Evolutionary conservation across 1,284 basidiomycete species (phyloP), one percentile per base, ranked within the genome.

Genomic region (Ceratobasidium sp.): DNA sequence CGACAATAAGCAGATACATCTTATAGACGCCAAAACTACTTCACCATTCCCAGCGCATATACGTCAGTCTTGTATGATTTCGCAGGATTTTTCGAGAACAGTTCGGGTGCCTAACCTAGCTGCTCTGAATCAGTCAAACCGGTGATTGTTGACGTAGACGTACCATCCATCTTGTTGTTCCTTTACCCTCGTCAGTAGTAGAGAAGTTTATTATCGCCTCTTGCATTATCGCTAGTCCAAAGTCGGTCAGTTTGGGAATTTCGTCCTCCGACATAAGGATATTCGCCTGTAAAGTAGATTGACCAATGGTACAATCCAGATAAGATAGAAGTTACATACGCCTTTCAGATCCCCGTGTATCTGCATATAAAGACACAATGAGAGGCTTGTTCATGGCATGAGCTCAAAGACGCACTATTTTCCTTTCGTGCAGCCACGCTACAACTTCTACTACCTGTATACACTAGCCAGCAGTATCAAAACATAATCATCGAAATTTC

Each of bases 101-200:
- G 24, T 27, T 56, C 53, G 14, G 53, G 53, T 15, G 53, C 53
- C 53, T 56, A 27, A 41, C 4, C 7, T 60, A 33, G 29, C 57
- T n/a, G 6, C 53, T 7, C n/a, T 15, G 15, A 31, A n/a, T 53
- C 53, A 8, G 15, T 56, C 7, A 15, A 6, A 31, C 15, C 29
- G 31, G 36, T 5, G 6, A 11, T 41, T 5, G 36, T 5, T 41
- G 36, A 41, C 4, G 11, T 11, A 5, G 36, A 11, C 36, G 3
- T 27, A 60, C 57, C 57, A 60, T 60, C 57, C 57, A 60, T 4
- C 63, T 9, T 33, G 19, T 48, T 31, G 63, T 66, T 22, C 63
- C 63, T 33, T 27, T 48, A 9, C 47, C 29, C n/a, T 15, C n/a
- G 27, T 66, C 17, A 6, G 63, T 51, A 19, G 51, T 7, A 11